These are phyloP conservation scores for Peniophora sp. DNA, from an alignment of 1,284 basidiomycete genomes.

Conservation along the genomic window DNA sequence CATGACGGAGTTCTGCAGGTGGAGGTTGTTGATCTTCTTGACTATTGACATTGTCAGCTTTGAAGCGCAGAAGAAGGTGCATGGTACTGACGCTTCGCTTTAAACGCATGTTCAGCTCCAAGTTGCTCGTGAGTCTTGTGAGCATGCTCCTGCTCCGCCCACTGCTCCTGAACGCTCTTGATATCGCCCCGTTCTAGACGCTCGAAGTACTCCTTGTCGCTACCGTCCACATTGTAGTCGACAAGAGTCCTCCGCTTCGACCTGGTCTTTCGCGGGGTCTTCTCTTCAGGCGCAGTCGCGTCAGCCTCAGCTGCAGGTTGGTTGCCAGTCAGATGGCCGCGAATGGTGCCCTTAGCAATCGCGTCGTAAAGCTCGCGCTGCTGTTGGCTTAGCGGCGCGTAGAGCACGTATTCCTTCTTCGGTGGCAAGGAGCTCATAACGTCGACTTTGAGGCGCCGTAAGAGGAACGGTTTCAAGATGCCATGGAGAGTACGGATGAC, in stretches of 20 bases:
- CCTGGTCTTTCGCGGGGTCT: slow-evolving; percentile 4
- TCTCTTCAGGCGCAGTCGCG: slow-evolving; percentile 13
- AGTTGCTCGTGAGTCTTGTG: slow-evolving; percentile 32
- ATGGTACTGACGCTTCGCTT: slow-evolving; percentile 48
- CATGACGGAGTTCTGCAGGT: slow-evolving; percentile 91
- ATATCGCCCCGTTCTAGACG: slow-evolving; percentile 43
- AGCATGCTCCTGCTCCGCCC: slow-evolving; percentile 19
- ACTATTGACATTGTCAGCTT: slow-evolving; percentile 31
- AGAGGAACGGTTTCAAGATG: slow-evolving; percentile 92
- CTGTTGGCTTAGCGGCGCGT: slow-evolving; percentile 77
- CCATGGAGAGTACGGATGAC: slow-evolving; percentile 82
- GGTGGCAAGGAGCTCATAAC: slow-evolving; percentile 80
- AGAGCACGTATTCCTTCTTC: slow-evolving; percentile 95
- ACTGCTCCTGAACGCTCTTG: slow-evolving; percentile 14
- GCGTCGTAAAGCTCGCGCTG: slow-evolving; percentile 85
- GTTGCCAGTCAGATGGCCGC: slow-evolving; percentile 41
- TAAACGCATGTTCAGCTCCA: slow-evolving; percentile 46
- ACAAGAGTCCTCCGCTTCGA: slow-evolving; percentile 17
- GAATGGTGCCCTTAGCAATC: slow-evolving; percentile 60
- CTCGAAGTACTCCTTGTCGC: slow-evolving; percentile 65
- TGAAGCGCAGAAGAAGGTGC: background rate
- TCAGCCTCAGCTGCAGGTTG: slow-evolving; percentile 14
- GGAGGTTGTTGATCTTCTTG: slow-evolving; percentile 85
- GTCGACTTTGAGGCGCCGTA: slow-evolving; percentile 87
- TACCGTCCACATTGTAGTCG: slow-evolving; percentile 34